These are phyloP conservation scores for Didymella keratinophila DNA, from an alignment of 2,329 filamentous ascomycete species.

Conservation along the genomic window DNA sequence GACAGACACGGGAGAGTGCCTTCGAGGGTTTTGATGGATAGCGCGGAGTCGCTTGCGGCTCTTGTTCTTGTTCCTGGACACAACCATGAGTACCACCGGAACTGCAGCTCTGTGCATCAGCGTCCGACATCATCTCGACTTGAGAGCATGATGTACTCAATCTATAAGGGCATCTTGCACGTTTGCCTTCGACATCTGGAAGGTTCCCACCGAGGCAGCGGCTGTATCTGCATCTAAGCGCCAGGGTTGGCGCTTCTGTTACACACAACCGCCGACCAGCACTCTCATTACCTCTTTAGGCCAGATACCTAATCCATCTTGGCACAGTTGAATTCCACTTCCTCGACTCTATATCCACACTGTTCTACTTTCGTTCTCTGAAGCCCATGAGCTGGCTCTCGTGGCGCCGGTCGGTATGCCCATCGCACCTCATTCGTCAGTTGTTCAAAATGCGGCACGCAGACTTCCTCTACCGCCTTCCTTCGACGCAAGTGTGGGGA, in stretches of 20 bases:
- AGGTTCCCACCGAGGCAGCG: neutral
- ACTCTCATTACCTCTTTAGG: neutral
- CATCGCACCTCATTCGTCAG: conserved; percentile 1
- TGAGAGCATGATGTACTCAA: neutral
- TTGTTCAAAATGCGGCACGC: neutral
- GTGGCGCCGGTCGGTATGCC: neutral
- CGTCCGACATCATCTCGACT: neutral
- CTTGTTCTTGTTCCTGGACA: neutral
- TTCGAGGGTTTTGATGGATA: neutral
- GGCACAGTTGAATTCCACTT: neutral
- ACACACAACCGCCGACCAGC: conserved; percentile 8
- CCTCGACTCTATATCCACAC: neutral
- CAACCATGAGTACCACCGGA: neutral
- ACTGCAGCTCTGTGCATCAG: neutral
- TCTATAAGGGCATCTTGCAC: neutral
- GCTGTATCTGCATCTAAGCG: conserved; percentile 14
- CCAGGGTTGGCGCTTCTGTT: conserved; percentile 6
- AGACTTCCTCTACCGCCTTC: neutral
- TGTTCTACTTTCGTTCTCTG: neutral
- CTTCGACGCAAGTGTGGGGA: neutral
- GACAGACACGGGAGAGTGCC: neutral
- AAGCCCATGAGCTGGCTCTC: neutral
- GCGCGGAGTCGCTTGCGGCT: neutral
- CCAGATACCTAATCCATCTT: neutral
- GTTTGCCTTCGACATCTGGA: too few relatives aligned